Evolutionary conservation across 2,329 filamentous ascomycete genomes (phyloP), one percentile per base, ranked within the genome.

Genomic region (Phialocephala sp.): DNA sequence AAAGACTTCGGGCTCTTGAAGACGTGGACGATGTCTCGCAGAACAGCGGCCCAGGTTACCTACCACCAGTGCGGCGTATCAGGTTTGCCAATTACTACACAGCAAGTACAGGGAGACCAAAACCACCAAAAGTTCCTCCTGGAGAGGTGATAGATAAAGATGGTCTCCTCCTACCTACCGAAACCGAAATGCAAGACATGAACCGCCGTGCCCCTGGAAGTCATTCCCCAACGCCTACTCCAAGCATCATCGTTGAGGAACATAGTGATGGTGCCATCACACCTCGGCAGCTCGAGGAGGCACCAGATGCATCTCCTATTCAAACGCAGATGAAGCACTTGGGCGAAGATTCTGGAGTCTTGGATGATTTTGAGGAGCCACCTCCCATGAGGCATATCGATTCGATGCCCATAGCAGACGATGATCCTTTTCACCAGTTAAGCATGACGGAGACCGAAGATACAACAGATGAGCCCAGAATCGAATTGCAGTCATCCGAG

Each of bases 41-140:
- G 73, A 59, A 68, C 72, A 54, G 62, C 68, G 55, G 70, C 20
- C 35, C 64, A 63, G 69, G 67, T 18, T 63, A 72, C 64, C 67
- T 72, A 60, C 60, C 63, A 54, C 58, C 50, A 69, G 79, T 80
- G 1, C 80, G 81, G 2, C 82, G 89, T 60, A 86, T 95, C 12
- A 85, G 93, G 18, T 97, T 97, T 73, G 83, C 92, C 64, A 97
- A 97, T 75, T 97, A 97, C 76, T 97, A 94, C 75, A 97, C 93
- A 0, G 85, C 91, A n/a, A 93, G 91, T 70, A 90, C 90, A 11
- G 93, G 93, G 3, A 83, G 87, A 65, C 83, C 84, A 1, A 93
- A 91, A 71, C 76, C 77, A 63, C 76, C 77, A 15, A 81, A 82
- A 69, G 68, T 68, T 56, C 69, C 61, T 32, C 52, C 65, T 64